These are phyloP conservation scores for Lactifluus pinguis DNA, from an alignment of 768 basidiomycete genomes.

Conservation along the genomic window DNA sequence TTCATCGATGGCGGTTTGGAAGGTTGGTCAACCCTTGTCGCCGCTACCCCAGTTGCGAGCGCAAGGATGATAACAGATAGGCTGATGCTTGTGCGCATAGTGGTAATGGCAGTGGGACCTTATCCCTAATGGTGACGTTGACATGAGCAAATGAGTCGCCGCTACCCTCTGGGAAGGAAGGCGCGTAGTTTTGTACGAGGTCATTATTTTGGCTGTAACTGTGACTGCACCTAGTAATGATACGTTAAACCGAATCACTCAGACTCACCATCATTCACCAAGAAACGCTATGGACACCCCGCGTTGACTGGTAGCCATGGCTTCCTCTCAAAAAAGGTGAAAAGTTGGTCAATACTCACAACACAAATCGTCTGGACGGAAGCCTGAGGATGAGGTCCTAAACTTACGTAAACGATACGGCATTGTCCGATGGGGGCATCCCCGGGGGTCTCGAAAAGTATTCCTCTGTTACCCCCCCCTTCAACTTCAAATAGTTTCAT, in stretches of 20 bases:
- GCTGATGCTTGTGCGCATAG: neutral
- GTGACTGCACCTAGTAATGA: too few relatives aligned
- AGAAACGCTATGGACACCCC: conserved; percentile 89
- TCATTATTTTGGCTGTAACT: too few relatives aligned
- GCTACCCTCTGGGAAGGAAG: too few relatives aligned
- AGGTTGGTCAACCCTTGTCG: too few relatives aligned
- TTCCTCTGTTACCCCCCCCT: too few relatives aligned
- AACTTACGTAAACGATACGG: conserved; percentile 70
- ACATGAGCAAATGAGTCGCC: too few relatives aligned
- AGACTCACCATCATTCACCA: conserved; percentile 22
- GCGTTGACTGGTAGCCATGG: conserved; percentile 95
- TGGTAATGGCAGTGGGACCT: neutral
- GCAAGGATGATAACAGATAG: neutral
- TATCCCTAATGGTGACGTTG: too few relatives aligned
- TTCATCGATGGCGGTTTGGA: too few relatives aligned
- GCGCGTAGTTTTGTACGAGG: too few relatives aligned
- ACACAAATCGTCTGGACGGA: conserved; percentile 28
- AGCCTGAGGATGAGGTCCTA: conserved; percentile 50
- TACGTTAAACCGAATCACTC: too few relatives aligned
- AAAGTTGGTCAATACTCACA: conserved; percentile 53
- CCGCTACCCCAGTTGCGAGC: neutral
- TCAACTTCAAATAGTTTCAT: too few relatives aligned
- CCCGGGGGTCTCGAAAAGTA: too few relatives aligned
- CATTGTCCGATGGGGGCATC: conserved; percentile 32
- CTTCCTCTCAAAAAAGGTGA: conserved; percentile 83